A percentile compares a stretch with the other conserved stretches of the same genome.
These are phyloP conservation scores for Lasiosphaeria hispida DNA, from an alignment of 495 filamentous ascomycete genomes.

Conservation along the genomic window DNA sequence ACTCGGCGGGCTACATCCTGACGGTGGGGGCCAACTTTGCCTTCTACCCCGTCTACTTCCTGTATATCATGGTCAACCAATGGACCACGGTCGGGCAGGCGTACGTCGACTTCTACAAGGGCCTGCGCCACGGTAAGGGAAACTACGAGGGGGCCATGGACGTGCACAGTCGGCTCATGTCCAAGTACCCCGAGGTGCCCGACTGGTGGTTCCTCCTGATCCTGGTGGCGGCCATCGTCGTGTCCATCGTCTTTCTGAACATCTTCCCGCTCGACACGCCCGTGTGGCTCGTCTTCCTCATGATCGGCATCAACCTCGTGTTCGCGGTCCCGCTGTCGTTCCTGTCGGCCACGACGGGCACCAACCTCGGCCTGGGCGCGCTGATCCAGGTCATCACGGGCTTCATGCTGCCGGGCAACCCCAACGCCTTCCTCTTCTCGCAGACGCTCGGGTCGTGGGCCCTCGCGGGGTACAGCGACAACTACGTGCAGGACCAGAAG, in stretches of 20 bases:
- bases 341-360: constrained; percentile 37
- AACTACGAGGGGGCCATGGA: constrained; percentile 55
- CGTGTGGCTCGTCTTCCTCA: constrained; percentile 34
- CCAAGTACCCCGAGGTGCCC: constrained; percentile 55
- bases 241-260: constrained; percentile 49
- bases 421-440: constrained; percentile 34
- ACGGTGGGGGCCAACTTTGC: constrained; percentile 60
- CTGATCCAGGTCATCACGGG: constrained; percentile 36
- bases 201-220: constrained; percentile 60
- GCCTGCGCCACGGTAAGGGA: constrained; percentile 46
- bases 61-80: constrained; percentile 56
- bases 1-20: constrained; percentile 59
- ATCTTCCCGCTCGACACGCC: constrained; percentile 45
- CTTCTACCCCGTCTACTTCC: constrained; percentile 53
- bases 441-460: constrained; percentile 36
- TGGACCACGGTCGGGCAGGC: constrained; percentile 36
- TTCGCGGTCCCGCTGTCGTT: constrained; percentile 38
- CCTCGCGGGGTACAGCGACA: constrained; percentile 32
- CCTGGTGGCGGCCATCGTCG: constrained; percentile 45
- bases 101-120: constrained; percentile 39
- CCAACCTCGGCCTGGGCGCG: constrained; percentile 32
- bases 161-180: constrained; percentile 59
- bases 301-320: constrained; percentile 39
- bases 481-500: constrained; percentile 42
- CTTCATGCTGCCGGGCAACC: constrained; percentile 33